Evolutionary conservation across 805 yeast species (phyloP).

Genomic region (Starmerella davenportii): DNA sequence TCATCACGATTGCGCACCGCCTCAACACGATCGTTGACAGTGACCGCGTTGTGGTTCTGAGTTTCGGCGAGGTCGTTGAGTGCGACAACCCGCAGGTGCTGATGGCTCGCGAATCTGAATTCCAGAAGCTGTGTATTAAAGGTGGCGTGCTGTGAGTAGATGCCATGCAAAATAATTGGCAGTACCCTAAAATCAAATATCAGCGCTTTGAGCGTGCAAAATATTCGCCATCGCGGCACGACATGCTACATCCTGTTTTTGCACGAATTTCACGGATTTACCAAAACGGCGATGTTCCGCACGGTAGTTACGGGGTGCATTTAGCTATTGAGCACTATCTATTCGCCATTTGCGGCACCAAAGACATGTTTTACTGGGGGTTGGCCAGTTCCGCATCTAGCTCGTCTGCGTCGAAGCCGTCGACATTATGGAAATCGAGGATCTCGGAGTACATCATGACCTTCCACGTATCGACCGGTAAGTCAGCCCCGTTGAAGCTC

Average conservation of each 20-base stretch:
- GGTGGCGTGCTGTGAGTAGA: too few relatives aligned
- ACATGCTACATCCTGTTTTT: too few relatives aligned
- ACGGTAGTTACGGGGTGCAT: too few relatives aligned
- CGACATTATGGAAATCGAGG: conserved; percentile 85
- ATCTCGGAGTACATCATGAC: conserved; percentile 98
- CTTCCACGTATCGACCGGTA: conserved; percentile 96
- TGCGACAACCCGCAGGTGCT: conserved; percentile 57
- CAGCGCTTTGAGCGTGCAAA: too few relatives aligned
- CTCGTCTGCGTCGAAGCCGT: conserved; percentile 25
- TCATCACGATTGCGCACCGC: conserved; percentile 78
- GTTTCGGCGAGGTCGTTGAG: conserved; percentile 55
- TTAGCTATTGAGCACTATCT: too few relatives aligned
- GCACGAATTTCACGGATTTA: too few relatives aligned
- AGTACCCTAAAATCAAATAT: too few relatives aligned
- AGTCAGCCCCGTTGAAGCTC: conserved; percentile 94
- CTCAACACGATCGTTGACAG: conserved; percentile 73
- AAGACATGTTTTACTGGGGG: too few relatives aligned
- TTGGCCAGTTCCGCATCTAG: conserved; percentile 2
- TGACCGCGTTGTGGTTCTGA: conserved; percentile 60
- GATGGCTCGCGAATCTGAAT: conserved; percentile 22
- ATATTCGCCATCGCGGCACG: too few relatives aligned
- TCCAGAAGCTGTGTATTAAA: neutral
- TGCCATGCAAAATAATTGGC: too few relatives aligned
- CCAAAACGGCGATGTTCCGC: too few relatives aligned
- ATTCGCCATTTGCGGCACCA: too few relatives aligned